Percentiles rank a stretch among this genome's conserved stretches.
Conservation (phyloP, 495 filamentous ascomycete genomes). For the Penicillium simplicissimum region DNA sequence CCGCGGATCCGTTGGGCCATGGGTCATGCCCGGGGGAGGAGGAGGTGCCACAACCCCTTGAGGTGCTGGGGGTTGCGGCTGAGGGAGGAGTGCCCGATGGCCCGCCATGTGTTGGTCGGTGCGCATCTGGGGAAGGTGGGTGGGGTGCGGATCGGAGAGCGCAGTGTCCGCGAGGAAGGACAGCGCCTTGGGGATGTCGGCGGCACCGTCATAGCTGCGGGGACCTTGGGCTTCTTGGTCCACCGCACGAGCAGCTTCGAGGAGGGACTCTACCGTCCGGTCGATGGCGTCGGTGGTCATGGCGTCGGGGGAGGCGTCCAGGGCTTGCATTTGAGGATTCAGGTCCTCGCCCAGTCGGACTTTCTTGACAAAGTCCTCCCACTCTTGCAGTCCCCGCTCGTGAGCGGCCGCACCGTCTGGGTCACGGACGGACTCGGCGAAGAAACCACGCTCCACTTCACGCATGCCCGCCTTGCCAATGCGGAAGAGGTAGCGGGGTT, state of each 20-base stretch:
- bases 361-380: slow-evolving; percentile 47
- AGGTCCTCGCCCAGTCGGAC: slow-evolving; percentile 41
- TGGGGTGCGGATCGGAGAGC: slow-evolving; percentile 25
- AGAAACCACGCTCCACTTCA: slow-evolving; percentile 41
- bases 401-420: slow-evolving; percentile 37
- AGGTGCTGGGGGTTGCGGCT: slow-evolving; percentile 13
- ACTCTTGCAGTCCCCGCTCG: slow-evolving; percentile 34
- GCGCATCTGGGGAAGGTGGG: slow-evolving; percentile 31
- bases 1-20: slow-evolving; percentile 41
- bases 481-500: slow-evolving; percentile 28
- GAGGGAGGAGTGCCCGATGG: slow-evolving; percentile 35
- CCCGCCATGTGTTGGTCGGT: slow-evolving; percentile 18
- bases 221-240: slow-evolving; percentile 1
- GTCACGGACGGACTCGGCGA: slow-evolving; percentile 37
- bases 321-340: slow-evolving; percentile 43
- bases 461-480: slow-evolving; percentile 26
- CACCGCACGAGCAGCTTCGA: slow-evolving; percentile 17
- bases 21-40: slow-evolving; percentile 21
- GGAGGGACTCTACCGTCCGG: slow-evolving; percentile 13
- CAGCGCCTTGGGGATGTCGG: slow-evolving; percentile 26
- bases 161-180: slow-evolving; percentile 40
- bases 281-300: slow-evolving; percentile 8
- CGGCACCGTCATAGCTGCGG: slow-evolving; percentile 10
- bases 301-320: slow-evolving; percentile 25
- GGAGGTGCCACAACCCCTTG: slow-evolving; percentile 11